phyloP scores from a whole-genome alignment of 768 basidiomycete genomes.

The Baorangia bicolor region DNA sequence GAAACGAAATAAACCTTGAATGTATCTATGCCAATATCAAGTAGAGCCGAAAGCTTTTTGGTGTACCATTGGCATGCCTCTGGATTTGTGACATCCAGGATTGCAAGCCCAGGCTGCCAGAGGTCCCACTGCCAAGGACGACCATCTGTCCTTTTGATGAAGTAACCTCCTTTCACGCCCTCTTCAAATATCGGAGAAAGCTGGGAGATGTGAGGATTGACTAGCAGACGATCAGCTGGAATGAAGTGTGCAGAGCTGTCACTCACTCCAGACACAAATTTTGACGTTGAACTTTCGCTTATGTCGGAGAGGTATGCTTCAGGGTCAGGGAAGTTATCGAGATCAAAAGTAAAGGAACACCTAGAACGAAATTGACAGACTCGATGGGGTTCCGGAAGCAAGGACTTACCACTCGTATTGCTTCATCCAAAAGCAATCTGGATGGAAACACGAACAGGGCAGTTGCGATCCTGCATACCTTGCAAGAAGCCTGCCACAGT shows the following conservation, averaged over 20 bases:
- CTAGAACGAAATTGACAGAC: conserved; percentile 34
- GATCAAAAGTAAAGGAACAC: conserved; percentile 77
- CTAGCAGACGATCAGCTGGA: conserved; percentile 30
- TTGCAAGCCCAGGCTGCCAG: conserved; percentile 63
- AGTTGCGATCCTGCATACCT: conserved; percentile 64
- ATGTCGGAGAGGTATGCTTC: conserved; percentile 60
- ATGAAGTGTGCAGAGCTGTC: not conserved
- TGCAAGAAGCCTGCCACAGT: conserved; percentile 70
- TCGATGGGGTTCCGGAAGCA: not conserved
- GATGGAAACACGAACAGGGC: conserved; percentile 67
- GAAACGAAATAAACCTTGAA: conserved; percentile 44
- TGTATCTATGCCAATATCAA: conserved; percentile 48
- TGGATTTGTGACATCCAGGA: conserved; percentile 66
- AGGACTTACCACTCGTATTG: conserved; percentile 58
- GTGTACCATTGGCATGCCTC: conserved; percentile 48
- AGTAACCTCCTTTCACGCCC: conserved; percentile 63
- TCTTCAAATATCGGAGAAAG: conserved; percentile 68
- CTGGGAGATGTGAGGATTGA: conserved; percentile 76
- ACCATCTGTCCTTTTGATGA: conserved; percentile 67
- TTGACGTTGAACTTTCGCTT: conserved; percentile 65
- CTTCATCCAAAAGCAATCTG: conserved; percentile 80
- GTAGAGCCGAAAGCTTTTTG: conserved; percentile 39
- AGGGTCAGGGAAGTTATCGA: conserved; percentile 74
- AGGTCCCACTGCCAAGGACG: conserved; percentile 69
- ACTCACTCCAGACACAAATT: conserved; percentile 69